A percentile compares a stretch with the other conserved stretches of the same genome.
Evolutionary conservation across 257 asterid genomes (phyloP).

Genomic region (Sherardia arvensis): DNA sequence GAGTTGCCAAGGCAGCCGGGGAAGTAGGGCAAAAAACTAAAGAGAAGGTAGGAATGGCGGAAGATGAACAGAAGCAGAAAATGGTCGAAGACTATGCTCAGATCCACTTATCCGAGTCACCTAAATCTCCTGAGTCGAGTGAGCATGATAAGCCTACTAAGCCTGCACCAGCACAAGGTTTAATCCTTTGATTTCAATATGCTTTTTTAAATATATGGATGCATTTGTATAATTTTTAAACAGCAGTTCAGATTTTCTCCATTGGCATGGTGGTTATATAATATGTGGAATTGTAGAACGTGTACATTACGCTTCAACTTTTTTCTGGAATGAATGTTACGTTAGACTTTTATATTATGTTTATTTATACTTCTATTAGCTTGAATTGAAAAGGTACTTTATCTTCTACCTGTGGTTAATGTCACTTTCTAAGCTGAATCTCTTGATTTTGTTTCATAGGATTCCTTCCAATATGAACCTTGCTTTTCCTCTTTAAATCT

Average conservation of each 20-base stretch:
- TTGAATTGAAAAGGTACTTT: neutral
- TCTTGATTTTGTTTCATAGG: constrained; percentile 8
- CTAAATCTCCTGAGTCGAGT: constrained; percentile 41
- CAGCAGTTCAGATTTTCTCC: constrained; percentile 10
- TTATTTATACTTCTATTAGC: neutral
- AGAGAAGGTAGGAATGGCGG: constrained; percentile 71
- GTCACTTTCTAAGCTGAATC: neutral
- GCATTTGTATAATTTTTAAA: constrained; percentile 11
- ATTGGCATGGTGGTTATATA: constrained; percentile 8
- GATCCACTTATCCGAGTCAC: constrained; percentile 74
- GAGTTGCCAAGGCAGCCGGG: constrained; percentile 77
- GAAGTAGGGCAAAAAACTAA: constrained; percentile 78
- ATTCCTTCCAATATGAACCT: neutral
- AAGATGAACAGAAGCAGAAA: constrained; percentile 74
- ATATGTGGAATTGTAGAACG: constrained; percentile 22
- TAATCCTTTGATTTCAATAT: constrained; percentile 43
- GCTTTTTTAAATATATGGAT: constrained; percentile 7
- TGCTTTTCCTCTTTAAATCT: neutral
- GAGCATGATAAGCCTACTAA: constrained; percentile 48
- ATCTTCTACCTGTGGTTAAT: neutral
- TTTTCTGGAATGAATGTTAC: neutral
- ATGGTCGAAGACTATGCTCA: constrained; percentile 81
- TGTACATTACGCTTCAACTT: constrained; percentile 16
- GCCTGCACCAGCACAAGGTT: constrained; percentile 53
- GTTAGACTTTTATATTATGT: neutral